Evolutionary conservation across 2,329 filamentous ascomycete species (phyloP).

Genomic region (Balansia obtecta): DNA sequence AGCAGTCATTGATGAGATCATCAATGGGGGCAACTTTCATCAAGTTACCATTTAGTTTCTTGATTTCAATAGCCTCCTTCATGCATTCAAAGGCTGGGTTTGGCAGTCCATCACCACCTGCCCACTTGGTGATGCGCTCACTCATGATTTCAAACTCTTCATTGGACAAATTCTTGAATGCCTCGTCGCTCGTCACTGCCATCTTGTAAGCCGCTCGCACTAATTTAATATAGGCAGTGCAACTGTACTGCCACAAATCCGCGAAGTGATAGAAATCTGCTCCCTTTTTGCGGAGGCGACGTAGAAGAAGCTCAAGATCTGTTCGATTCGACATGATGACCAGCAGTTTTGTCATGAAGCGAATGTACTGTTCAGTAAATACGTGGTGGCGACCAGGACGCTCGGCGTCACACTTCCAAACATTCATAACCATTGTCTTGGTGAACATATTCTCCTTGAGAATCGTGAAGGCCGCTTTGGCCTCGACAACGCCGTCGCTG

Average conservation of each 20-base stretch:
- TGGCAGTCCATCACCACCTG: constrained; percentile 24
- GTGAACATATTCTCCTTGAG: constrained; percentile 67
- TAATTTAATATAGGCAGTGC: constrained; percentile 39
- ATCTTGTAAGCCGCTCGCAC: constrained; percentile 38
- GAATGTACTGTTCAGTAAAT: constrained; percentile 77
- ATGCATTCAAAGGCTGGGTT: constrained; percentile 38
- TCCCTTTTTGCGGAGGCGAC: constrained; percentile 69
- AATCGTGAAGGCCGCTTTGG: constrained; percentile 67
- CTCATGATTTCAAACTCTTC: constrained; percentile 48
- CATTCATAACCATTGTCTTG: constrained; percentile 87
- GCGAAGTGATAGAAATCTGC: constrained; percentile 58
- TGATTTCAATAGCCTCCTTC: constrained; percentile 45
- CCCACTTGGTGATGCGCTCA: constrained; percentile 44
- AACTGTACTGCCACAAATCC: constrained; percentile 47
- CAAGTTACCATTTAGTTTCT: constrained; percentile 69
- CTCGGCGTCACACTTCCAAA: constrained; percentile 89
- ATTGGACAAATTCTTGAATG: constrained; percentile 38
- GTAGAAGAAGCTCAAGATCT: constrained; percentile 66
- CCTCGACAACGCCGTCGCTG: constrained; percentile 45
- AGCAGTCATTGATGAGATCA: constrained; percentile 86
- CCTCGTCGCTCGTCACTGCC: constrained; percentile 34
- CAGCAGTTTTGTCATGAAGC: constrained; percentile 66
- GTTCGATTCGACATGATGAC: constrained; percentile 61
- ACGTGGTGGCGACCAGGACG: constrained; percentile 77
- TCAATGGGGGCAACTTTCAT: constrained; percentile 82